Conservation (phyloP, 352 stramenopile genomes). For the Globisporangium emineosum region DNA sequence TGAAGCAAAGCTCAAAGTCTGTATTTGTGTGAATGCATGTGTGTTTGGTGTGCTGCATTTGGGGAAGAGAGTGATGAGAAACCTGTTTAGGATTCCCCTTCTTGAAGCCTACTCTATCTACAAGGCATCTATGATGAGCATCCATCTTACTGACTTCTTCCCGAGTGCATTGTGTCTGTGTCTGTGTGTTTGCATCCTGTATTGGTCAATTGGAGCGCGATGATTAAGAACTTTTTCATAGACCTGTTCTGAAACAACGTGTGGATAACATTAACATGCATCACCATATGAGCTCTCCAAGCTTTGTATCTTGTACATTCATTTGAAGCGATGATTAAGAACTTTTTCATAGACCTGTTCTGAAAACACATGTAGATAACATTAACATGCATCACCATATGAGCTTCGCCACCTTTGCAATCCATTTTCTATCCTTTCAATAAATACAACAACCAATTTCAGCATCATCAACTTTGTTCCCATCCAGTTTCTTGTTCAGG, state of each 20-base stretch:
- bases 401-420: slow-evolving; percentile 29
- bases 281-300: slow-evolving; percentile 82
- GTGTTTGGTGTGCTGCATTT: slow-evolving; percentile 12
- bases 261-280: slow-evolving; percentile 87
- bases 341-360: slow-evolving; percentile 86
- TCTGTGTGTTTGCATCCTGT: neutral
- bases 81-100: slow-evolving; percentile 86
- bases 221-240: slow-evolving; percentile 85
- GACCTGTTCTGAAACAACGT: slow-evolving; percentile 87
- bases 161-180: neutral
- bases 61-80: slow-evolving; percentile 60
- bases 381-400: slow-evolving; percentile 91
- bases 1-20: slow-evolving; percentile 55
- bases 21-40: slow-evolving; percentile 19
- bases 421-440: neutral
- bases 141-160: slow-evolving; percentile 43
- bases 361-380: slow-evolving; percentile 79
- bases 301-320: slow-evolving; percentile 4
- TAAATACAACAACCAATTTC: neutral
- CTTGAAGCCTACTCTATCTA: slow-evolving; percentile 62
- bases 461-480: neutral
- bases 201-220: slow-evolving; percentile 31
- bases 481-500: too few relatives aligned
- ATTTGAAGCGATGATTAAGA: slow-evolving; percentile 70
- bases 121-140: slow-evolving; percentile 72